These are phyloP conservation scores for Mycena vitilis DNA, from an alignment of 768 basidiomycete genomes.

Conservation along the genomic window DNA sequence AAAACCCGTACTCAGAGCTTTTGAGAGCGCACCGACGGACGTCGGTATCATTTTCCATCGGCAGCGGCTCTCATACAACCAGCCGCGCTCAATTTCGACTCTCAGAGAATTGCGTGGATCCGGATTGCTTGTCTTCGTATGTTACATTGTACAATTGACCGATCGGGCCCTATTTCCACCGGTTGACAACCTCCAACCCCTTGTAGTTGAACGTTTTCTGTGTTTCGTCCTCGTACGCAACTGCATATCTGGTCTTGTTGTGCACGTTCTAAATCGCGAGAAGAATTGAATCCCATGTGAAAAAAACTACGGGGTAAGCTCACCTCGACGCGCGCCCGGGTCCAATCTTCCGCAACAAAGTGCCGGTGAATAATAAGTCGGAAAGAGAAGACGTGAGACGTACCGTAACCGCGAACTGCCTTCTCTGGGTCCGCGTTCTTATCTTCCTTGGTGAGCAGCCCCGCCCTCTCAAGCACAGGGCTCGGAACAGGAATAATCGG, in stretches of 20 bases:
- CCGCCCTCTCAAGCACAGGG: conserved; percentile 24
- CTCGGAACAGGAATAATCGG: conserved; percentile 29
- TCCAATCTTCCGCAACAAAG: conserved; percentile 17
- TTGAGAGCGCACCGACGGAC: too few species aligned
- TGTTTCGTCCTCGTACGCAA: conserved; percentile 20
- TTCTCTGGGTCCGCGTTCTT: conserved; percentile 27
- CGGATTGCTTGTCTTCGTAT: too few species aligned
- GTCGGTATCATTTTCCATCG: too few species aligned
- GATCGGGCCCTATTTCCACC: conserved; percentile 21
- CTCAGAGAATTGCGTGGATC: too few species aligned
- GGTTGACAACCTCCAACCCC: conserved; percentile 27
- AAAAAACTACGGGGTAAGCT: too few species aligned
- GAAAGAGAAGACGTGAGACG: neutral
- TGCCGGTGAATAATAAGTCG: neutral
- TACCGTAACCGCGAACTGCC: conserved; percentile 25
- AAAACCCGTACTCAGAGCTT: too few species aligned
- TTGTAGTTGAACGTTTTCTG: conserved; percentile 28
- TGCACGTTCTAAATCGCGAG: conserved; percentile 22
- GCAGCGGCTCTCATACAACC: too few species aligned
- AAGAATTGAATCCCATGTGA: neutral
- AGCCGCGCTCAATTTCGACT: too few species aligned
- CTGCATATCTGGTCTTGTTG: conserved; percentile 12
- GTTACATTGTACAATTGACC: too few species aligned
- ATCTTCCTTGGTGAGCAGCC: conserved; percentile 24
- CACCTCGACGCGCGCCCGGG: conserved; percentile 27